Conservation (phyloP, 495 filamentous ascomycete species). For the Patellaria atrata region DNA sequence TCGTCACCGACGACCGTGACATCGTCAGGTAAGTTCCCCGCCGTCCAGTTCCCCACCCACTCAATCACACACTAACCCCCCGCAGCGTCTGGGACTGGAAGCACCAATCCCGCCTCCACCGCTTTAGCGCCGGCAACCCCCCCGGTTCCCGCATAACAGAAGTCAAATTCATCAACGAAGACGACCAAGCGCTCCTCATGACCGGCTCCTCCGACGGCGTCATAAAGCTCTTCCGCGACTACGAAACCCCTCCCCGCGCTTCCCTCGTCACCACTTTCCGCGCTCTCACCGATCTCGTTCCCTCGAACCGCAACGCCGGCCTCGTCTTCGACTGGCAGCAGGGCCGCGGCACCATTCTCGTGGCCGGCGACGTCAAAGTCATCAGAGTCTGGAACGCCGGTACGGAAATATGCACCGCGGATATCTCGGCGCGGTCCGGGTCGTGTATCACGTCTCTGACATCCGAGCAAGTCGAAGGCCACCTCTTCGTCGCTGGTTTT, state of each 20-base stretch:
- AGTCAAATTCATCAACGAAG: conserved; percentile 93
- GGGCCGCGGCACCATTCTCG: conserved; percentile 82
- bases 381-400: conserved; percentile 93
- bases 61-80: too few relatives aligned
- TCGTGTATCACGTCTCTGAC: conserved; percentile 93
- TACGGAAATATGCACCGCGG: conserved; percentile 79
- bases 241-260: conserved; percentile 53
- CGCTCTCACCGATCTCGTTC: conserved; percentile 80
- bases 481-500: conserved; percentile 90
- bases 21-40: too few relatives aligned
- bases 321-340: conserved; percentile 98
- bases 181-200: conserved; percentile 88
- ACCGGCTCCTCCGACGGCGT: conserved; percentile 91
- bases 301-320: conserved; percentile 82
- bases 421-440: conserved; percentile 89
- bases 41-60: too few relatives aligned
- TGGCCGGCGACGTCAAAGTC: conserved; percentile 90
- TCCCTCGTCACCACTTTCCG: conserved; percentile 89
- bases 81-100: conserved; percentile 96
- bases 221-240: conserved; percentile 84
- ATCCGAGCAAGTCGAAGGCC: conserved; percentile 91
- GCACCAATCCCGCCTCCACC: conserved; percentile 50
- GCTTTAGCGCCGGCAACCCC: conserved; percentile 90
- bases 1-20: conserved; percentile 86
- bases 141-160: conserved; percentile 84